Base-by-base conservation (phyloP, 2,329 filamentous ascomycete genomes). In the Pestalotiopsis sp. region DNA sequence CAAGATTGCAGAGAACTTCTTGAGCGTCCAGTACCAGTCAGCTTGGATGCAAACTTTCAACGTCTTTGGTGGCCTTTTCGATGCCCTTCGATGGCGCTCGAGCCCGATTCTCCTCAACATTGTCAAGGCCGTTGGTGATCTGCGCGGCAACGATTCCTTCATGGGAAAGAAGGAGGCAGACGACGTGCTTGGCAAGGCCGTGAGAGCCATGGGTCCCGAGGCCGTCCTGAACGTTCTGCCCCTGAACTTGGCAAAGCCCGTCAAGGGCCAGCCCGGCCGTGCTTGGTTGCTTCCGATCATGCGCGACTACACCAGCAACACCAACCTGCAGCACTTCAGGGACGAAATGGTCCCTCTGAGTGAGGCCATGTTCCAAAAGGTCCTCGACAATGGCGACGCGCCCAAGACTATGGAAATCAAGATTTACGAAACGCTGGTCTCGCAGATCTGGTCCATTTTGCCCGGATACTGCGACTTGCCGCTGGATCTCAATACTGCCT, bases 351-450 rank as follows among this genome's bases (percentile, higher is more conserved):
- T 98, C 5, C 94, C 96, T 17, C 84, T 99, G 27, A 98, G 95
- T 78, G 93, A 97, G 78, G 83, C 88, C 64, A 93, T 99, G 85
- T 98, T 95, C 79, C 93, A 98, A 78, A 90, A 89, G 72, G 93
- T 98, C 4, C 84, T 97, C 61, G 92, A 97, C 70, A 92, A 97
- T 75, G 93, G 92, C 14, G 84, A 89, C 25, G 90, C 89, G 14
- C 93, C 95, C 77, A 98, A 97, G 85, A 96, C 94, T 0, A 95
- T 97, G 87, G 94, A 98, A 79, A 89, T 96, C 77, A 99, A 99
- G 85, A 97, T 99, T 69, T 99, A 78, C 70, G 78, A 99, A 82
- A 98, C 96, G 0, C 85, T 99, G 4, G 93, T 99, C 9, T 92
- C 97, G 73, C 96, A 99, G 78, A 95, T 95, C 57, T 99, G 96